These are phyloP conservation scores for Trichoderma afroharzianum DNA, from an alignment of 2,329 filamentous ascomycete species.

Conservation along the genomic window DNA sequence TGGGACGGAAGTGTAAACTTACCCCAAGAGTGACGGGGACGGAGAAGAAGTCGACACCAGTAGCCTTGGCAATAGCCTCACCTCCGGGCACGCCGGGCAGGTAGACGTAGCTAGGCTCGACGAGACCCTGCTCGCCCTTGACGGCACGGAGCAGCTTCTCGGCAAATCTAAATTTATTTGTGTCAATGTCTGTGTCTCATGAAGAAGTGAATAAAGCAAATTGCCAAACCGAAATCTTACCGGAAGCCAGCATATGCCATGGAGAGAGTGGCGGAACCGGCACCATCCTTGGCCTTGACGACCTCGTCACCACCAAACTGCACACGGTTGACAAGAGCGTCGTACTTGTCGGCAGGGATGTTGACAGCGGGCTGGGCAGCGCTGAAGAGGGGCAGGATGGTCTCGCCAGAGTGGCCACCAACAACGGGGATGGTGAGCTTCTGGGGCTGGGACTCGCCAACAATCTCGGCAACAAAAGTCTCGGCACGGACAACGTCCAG, in stretches of 20 bases:
- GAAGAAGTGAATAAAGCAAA: not conserved
- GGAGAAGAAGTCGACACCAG: slow-evolving; percentile 90
- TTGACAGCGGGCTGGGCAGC: slow-evolving; percentile 74
- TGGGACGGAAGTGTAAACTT: slow-evolving; percentile 42
- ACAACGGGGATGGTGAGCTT: slow-evolving; percentile 87
- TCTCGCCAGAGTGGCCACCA: slow-evolving; percentile 96
- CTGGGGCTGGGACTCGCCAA: slow-evolving; percentile 75
- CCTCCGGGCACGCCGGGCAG: slow-evolving; percentile 85
- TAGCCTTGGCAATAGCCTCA: slow-evolving; percentile 78
- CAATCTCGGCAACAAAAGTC: slow-evolving; percentile 87
- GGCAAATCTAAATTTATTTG: slow-evolving; percentile 62
- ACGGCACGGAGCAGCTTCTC: slow-evolving; percentile 87
- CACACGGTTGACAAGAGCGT: slow-evolving; percentile 86
- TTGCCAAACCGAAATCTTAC: slow-evolving; percentile 43
- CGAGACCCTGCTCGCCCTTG: slow-evolving; percentile 85
- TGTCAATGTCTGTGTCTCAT: not conserved
- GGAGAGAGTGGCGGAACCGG: slow-evolving; percentile 84
- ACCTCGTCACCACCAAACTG: slow-evolving; percentile 98
- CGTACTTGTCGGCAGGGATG: slow-evolving; percentile 86
- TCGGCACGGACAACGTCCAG: slow-evolving; percentile 97
- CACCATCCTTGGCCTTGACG: slow-evolving; percentile 89
- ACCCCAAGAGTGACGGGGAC: slow-evolving; percentile 93
- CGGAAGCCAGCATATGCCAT: slow-evolving; percentile 96
- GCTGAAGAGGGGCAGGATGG: slow-evolving; percentile 97
- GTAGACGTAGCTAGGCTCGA: slow-evolving; percentile 96